phyloP scores from a whole-genome alignment of 176 grass and related monocot genomes.

The Aegilops bicornis region DNA sequence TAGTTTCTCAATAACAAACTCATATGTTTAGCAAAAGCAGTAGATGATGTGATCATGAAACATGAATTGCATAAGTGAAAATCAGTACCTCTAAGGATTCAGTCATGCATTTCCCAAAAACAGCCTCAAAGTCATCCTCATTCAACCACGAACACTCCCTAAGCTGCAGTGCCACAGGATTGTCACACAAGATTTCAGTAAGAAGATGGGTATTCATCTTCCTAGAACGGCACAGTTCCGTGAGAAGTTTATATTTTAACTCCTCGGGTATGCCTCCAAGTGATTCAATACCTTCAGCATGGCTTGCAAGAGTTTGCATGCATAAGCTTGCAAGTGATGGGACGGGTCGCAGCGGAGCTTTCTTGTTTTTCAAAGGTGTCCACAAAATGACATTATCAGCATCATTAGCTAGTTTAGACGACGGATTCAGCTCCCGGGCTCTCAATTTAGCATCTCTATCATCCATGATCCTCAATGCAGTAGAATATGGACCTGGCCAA shows the following conservation, averaged over 20 bases:
- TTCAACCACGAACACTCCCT: constrained; percentile 87
- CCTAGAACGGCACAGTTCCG: constrained; percentile 58
- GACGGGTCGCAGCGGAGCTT: background rate
- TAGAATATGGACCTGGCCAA: constrained; percentile 88
- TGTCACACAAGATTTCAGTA: constrained; percentile 48
- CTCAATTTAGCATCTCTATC: constrained; percentile 60
- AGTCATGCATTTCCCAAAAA: constrained; percentile 56
- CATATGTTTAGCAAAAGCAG: background rate
- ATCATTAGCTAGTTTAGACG: constrained; percentile 33
- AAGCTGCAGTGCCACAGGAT: constrained; percentile 50
- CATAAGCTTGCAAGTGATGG: constrained; percentile 63
- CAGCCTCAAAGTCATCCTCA: constrained; percentile 62
- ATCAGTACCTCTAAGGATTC: constrained; percentile 57
- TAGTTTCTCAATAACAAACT: background rate
- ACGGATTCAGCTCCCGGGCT: constrained; percentile 53
- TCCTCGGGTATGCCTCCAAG: constrained; percentile 73
- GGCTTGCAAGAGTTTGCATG: constrained; percentile 50
- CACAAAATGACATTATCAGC: constrained; percentile 49
- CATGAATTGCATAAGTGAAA: constrained; percentile 25
- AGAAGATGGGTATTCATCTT: constrained; percentile 83
- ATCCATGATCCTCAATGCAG: constrained; percentile 71
- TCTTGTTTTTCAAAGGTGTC: constrained; percentile 55
- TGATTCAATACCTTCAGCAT: constrained; percentile 83
- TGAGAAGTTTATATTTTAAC: constrained; percentile 59
- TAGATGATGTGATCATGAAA: background rate